These are phyloP conservation scores for Serendipita sp. DNA, from an alignment of 768 basidiomycete species.

Conservation along the genomic window DNA sequence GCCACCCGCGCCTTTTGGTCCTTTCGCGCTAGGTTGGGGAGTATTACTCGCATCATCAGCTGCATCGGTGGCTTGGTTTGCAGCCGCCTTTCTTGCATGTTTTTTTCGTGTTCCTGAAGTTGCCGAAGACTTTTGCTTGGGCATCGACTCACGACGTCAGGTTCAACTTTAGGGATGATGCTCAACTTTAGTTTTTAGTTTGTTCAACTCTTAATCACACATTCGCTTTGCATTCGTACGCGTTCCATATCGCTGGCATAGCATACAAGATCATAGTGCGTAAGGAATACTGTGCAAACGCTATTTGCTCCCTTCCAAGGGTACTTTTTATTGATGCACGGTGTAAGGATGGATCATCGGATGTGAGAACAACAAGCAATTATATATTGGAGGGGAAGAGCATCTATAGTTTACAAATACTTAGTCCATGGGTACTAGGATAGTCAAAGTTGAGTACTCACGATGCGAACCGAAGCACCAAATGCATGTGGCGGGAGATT, in stretches of 20 bases:
- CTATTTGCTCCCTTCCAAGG: no score
- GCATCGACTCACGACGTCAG: slow-evolving; percentile 20
- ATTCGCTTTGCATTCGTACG: background rate
- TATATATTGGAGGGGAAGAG: slow-evolving; percentile 79
- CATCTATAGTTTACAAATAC: slow-evolving; percentile 38
- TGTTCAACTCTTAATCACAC: background rate
- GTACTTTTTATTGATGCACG: no score
- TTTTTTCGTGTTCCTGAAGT: slow-evolving; percentile 83
- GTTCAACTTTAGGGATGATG: slow-evolving; percentile 18
- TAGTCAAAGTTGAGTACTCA: slow-evolving; percentile 27
- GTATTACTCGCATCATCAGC: slow-evolving; percentile 18
- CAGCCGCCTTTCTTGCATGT: slow-evolving; percentile 60
- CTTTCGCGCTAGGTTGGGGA: slow-evolving; percentile 34
- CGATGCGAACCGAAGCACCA: slow-evolving; percentile 83
- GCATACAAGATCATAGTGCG: background rate
- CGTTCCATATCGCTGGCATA: background rate
- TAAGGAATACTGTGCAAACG: background rate
- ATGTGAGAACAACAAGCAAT: slow-evolving; percentile 14
- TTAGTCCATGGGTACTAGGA: background rate
- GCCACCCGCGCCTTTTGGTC: slow-evolving; percentile 28
- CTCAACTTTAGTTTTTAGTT: background rate
- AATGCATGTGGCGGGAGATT: slow-evolving; percentile 94
- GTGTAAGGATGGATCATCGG: background rate
- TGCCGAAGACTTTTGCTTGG: slow-evolving; percentile 50
- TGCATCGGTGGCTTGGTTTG: slow-evolving; percentile 13